Percentiles rank a stretch among this genome's conserved stretches.
These are phyloP conservation scores for Colletotrichum spinosum DNA, from an alignment of 2,329 filamentous ascomycete genomes.

Conservation along the genomic window DNA sequence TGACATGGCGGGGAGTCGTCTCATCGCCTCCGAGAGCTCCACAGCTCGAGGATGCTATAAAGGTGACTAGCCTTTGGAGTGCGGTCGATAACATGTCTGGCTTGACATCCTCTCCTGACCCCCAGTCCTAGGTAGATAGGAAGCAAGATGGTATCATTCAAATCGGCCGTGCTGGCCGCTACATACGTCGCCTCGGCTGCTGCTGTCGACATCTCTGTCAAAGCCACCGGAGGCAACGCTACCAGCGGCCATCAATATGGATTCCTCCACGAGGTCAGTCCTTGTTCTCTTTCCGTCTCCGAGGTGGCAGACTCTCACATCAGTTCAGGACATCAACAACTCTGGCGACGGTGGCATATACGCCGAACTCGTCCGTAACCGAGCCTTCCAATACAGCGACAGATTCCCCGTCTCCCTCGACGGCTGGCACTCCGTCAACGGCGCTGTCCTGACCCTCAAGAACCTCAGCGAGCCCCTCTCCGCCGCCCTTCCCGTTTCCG, in stretches of 20 bases:
- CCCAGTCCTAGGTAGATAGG: slow-evolving; percentile 10
- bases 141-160: slow-evolving; percentile 35
- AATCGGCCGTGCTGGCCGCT: slow-evolving; percentile 39
- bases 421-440: slow-evolving; percentile 58
- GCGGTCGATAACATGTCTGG: neutral
- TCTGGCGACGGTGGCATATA: slow-evolving; percentile 80
- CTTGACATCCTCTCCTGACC: slow-evolving; percentile 24
- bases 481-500: slow-evolving; percentile 61
- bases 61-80: neutral
- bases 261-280: slow-evolving; percentile 56
- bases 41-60: slow-evolving; percentile 10
- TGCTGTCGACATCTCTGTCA: slow-evolving; percentile 57
- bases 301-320: neutral
- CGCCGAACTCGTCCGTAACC: slow-evolving; percentile 76
- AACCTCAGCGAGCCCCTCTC: slow-evolving; percentile 61
- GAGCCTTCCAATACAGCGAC: slow-evolving; percentile 72
- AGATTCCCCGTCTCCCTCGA: slow-evolving; percentile 55
- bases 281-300: neutral
- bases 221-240: slow-evolving; percentile 52
- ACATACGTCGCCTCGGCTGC: slow-evolving; percentile 39
- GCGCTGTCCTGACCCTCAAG: slow-evolving; percentile 59
- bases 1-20: neutral
- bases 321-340: slow-evolving; percentile 69
- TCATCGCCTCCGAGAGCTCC: neutral
- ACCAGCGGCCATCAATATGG: slow-evolving; percentile 59